Conservation (phyloP, 164 flowering plant species). For the Amborella trichopoda region DNA sequence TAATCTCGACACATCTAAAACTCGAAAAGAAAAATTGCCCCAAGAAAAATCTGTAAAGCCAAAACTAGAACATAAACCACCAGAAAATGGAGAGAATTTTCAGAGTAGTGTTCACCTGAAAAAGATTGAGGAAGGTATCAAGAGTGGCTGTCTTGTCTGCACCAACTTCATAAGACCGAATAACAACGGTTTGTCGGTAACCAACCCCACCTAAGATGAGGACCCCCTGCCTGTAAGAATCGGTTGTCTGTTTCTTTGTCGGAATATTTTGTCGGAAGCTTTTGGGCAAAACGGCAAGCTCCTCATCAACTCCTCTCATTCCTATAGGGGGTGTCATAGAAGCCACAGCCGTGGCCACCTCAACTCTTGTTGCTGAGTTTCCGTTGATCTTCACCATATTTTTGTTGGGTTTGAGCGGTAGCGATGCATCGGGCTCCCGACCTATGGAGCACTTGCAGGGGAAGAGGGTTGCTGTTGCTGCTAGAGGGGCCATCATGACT, state of each 20-base stretch:
- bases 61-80: too few relatives aligned
- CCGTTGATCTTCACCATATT: conserved; percentile 21
- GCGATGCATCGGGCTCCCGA: too few relatives aligned
- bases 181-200: conserved; percentile 51
- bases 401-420: conserved; percentile 11
- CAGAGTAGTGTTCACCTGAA: too few relatives aligned
- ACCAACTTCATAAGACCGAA: conserved; percentile 63
- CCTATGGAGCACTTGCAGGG: too few relatives aligned
- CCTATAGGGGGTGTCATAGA: conserved; percentile 3
- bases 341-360: conserved; percentile 12
- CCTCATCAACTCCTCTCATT: conserved; percentile 8
- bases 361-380: conserved; percentile 8
- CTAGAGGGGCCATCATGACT: conserved; percentile 8
- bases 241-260: conserved; percentile 33
- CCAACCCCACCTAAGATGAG: conserved; percentile 41
- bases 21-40: too few relatives aligned
- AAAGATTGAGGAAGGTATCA: conserved; percentile 53
- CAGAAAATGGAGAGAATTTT: too few relatives aligned
- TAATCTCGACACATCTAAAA: too few relatives aligned
- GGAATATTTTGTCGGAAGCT: conserved; percentile 33
- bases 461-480: conserved; percentile 19
- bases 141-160: conserved; percentile 55
- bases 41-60: too few relatives aligned
- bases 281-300: conserved; percentile 2
- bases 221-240: conserved; percentile 41